Evolutionary conservation across 2,329 filamentous ascomycete genomes (phyloP), one percentile per base, ranked within the genome.

Genomic region (Arthroderma sp.): DNA sequence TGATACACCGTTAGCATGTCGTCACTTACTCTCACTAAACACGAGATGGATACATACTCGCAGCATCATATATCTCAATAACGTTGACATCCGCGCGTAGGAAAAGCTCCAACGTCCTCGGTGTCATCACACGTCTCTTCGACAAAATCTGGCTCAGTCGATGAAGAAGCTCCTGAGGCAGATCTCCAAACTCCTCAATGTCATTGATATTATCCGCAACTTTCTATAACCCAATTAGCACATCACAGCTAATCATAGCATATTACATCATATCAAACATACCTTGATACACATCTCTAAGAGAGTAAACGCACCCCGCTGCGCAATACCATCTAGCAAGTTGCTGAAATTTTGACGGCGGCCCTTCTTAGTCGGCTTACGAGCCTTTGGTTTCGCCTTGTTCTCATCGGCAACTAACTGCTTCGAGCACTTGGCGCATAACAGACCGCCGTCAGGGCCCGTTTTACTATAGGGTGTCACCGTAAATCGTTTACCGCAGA

Each of bases 391-490:
- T 52, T 72, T 74, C 40, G 55, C 50, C 45, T 63, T 66, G 46
- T 82, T 81, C 46, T 77, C 72, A 27, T 81, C 77, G 50, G 84
- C 81, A 36, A 75, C 75, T 42, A 83, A 63, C 49, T 85, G 77
- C 55, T 83, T 87, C 22, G 85, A 83, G 57, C 89, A 96, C 22
- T 83, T 78, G 3, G 73, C 72, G 59, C 89, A 96, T 1, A 95
- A 70, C n/a, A 96, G 69, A 10, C 86, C 86, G 3, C 88, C 88
- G n/a, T 82, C 72, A 0, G 85, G 83, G 0, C 84, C 86, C 29
- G 80, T 75, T 52, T 86, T 82, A 50, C 83, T 87, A 65, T 95
- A 95, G 0, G 85, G 75, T 0, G 89, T 95, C 38, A 96, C 88
- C 0, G 86, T 94, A 58, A 96, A 96, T 33, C 87, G 80, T 50